A percentile compares a stretch with the other conserved stretches of the same genome.
phyloP scores from a whole-genome alignment of 805 yeast species.

The Candida maris region DNA sequence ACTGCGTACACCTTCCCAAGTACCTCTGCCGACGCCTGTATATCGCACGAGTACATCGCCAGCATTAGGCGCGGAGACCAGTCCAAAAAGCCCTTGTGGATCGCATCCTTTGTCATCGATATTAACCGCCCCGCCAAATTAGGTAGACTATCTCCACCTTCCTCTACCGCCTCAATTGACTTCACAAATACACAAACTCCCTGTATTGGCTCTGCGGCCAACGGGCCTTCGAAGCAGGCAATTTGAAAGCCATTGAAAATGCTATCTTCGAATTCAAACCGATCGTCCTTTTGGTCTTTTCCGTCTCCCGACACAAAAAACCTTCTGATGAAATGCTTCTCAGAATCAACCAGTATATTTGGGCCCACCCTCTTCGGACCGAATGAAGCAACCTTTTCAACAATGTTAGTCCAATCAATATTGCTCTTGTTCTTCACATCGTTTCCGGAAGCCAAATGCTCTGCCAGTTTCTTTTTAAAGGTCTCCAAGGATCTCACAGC shows the following conservation, averaged over 20 bases:
- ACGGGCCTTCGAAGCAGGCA: slow-evolving; percentile 80
- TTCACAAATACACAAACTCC: slow-evolving; percentile 64
- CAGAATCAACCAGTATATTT: slow-evolving; percentile 62
- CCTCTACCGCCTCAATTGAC: slow-evolving; percentile 28
- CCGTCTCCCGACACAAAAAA: slow-evolving; percentile 19
- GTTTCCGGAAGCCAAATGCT: slow-evolving; percentile 20
- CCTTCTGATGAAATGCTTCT: slow-evolving; percentile 33
- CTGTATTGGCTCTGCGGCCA: slow-evolving; percentile 82
- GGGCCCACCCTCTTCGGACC: slow-evolving; percentile 79
- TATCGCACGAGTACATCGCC: slow-evolving; percentile 92
- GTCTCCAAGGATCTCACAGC: slow-evolving; percentile 22
- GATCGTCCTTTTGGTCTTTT: neutral
- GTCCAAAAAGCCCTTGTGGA: slow-evolving; percentile 65
- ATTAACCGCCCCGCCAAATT: slow-evolving; percentile 70
- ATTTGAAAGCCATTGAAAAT: slow-evolving; percentile 81
- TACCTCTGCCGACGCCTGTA: slow-evolving; percentile 92
- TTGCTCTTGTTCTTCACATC: slow-evolving; percentile 19
- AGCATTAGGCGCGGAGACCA: slow-evolving; percentile 89
- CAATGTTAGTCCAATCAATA: slow-evolving; percentile 29
- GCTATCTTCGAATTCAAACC: slow-evolving; percentile 52
- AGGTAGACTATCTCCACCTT: slow-evolving; percentile 34
- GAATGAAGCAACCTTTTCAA: slow-evolving; percentile 52
- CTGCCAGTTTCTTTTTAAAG: slow-evolving; percentile 33
- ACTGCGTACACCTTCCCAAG: slow-evolving; percentile 94
- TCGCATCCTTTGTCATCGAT: slow-evolving; percentile 65